Evolutionary conservation across 2,329 filamentous ascomycete species (phyloP).

Genomic region (Verticillium nonalfalfae): DNA sequence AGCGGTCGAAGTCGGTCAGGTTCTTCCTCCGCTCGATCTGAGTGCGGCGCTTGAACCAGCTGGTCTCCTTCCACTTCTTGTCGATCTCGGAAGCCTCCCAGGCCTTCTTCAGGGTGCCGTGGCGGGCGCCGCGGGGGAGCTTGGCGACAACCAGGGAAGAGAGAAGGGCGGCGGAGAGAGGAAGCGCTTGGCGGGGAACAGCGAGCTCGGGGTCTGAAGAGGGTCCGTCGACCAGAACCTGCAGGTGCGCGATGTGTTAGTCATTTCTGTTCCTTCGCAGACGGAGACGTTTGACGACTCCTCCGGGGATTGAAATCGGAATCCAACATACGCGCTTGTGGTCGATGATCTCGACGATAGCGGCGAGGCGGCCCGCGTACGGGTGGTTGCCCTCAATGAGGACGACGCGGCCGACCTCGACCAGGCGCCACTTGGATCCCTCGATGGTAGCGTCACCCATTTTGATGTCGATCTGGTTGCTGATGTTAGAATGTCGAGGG

Average conservation of each 20-base stretch:
- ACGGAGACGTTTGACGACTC: neutral
- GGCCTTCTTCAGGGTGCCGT: conserved; percentile 73
- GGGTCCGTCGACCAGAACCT: conserved; percentile 96
- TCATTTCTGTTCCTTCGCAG: neutral
- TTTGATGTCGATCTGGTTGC: conserved; percentile 53
- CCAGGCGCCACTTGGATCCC: conserved; percentile 84
- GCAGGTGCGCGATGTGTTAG: conserved; percentile 12
- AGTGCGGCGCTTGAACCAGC: conserved; percentile 90
- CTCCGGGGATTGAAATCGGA: neutral
- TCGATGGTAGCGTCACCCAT: conserved; percentile 81
- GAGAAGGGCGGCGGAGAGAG: conserved; percentile 78
- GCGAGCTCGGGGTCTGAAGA: conserved; percentile 71
- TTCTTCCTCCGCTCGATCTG: conserved; percentile 81
- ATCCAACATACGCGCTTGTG: conserved; percentile 92
- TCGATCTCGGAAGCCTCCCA: conserved; percentile 94
- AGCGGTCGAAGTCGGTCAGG: conserved; percentile 97
- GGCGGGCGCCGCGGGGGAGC: conserved; percentile 79
- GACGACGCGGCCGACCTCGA: conserved; percentile 97
- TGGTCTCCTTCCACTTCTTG: conserved; percentile 83
- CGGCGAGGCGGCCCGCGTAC: conserved; percentile 78
- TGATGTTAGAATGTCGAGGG: conserved; percentile 16
- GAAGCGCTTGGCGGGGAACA: conserved; percentile 80
- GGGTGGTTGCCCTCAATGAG: conserved; percentile 77
- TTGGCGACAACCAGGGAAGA: conserved; percentile 83
- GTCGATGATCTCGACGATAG: conserved; percentile 99